phyloP scores from a whole-genome alignment of 1,284 basidiomycete genomes.

The Cutaneotrichosporon arboriforme region DNA sequence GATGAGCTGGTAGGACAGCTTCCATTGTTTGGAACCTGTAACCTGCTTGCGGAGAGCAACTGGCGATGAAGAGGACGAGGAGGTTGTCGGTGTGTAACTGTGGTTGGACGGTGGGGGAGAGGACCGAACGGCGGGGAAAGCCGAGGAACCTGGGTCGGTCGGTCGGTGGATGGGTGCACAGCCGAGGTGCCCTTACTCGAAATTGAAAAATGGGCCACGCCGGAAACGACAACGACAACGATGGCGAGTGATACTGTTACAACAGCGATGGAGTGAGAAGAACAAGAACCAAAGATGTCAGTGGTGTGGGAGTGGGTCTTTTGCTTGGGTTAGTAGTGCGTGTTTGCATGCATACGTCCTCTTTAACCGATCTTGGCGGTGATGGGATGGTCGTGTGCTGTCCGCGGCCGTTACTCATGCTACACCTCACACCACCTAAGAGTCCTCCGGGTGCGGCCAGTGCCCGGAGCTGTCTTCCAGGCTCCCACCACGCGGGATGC shows the following conservation, averaged over 20 bases:
- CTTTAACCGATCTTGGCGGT: too few species aligned
- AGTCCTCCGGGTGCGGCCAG: too few species aligned
- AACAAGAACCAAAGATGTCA: neutral
- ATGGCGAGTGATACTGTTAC: neutral
- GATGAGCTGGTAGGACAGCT: conserved; percentile 55
- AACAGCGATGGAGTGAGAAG: neutral
- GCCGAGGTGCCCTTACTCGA: neutral
- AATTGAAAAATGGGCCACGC: neutral
- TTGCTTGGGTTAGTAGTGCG: too few species aligned
- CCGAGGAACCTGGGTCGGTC: conserved; percentile 4
- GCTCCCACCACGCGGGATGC: neutral
- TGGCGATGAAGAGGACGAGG: neutral
- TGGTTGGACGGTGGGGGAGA: neutral
- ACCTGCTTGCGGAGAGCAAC: conserved; percentile 53
- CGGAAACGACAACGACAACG: neutral
- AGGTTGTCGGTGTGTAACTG: too few species aligned
- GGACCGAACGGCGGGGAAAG: conserved; percentile 8
- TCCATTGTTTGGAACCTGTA: neutral
- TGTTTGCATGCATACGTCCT: too few species aligned
- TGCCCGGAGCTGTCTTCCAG: too few species aligned
- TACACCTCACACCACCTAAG: too few species aligned
- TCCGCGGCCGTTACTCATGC: too few species aligned
- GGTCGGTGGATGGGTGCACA: neutral
- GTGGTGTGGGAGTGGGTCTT: neutral
- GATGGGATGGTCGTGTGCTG: too few species aligned